phyloP scores from a whole-genome alignment of 2,329 filamentous ascomycete species.

The Pseudogymnoascus pannorum region DNA sequence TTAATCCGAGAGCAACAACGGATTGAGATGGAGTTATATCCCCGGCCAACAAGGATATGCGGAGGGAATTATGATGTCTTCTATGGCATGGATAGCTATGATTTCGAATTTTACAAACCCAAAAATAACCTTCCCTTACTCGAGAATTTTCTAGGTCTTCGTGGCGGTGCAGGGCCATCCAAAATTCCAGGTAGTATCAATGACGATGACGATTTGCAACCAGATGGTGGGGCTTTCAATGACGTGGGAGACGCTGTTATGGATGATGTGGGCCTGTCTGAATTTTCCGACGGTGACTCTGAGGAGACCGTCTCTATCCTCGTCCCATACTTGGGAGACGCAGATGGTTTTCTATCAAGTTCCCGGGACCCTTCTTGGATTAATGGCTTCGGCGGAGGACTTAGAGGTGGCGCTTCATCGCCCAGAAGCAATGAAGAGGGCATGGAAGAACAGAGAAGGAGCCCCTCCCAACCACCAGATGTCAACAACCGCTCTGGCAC shows the following conservation, averaged over 20 bases:
- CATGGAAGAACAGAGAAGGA: not conserved
- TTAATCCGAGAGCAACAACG: not conserved
- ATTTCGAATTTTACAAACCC: not conserved
- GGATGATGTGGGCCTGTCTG: not conserved
- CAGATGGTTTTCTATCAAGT: not conserved
- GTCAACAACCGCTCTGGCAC: not conserved
- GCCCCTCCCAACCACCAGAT: not conserved
- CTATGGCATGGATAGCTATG: not conserved
- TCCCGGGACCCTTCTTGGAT: not conserved
- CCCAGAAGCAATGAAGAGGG: not conserved
- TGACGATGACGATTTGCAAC: not conserved
- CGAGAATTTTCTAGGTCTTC: not conserved
- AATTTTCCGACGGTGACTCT: not conserved
- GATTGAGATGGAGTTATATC: not conserved
- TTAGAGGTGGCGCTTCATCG: not conserved
- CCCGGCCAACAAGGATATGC: not conserved
- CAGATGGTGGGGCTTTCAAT: not conserved
- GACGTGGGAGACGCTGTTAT: not conserved
- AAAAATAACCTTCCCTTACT: not conserved
- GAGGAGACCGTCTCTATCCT: not conserved
- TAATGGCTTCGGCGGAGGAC: not conserved
- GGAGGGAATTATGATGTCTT: not conserved
- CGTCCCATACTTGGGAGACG: not conserved
- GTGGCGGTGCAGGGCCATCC: not conserved
- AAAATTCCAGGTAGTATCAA: not conserved